A percentile compares a stretch with the other conserved stretches of the same genome.
Conservation (phyloP, 2,329 filamentous ascomycete species). For the Teratosphaeria destructans region DNA sequence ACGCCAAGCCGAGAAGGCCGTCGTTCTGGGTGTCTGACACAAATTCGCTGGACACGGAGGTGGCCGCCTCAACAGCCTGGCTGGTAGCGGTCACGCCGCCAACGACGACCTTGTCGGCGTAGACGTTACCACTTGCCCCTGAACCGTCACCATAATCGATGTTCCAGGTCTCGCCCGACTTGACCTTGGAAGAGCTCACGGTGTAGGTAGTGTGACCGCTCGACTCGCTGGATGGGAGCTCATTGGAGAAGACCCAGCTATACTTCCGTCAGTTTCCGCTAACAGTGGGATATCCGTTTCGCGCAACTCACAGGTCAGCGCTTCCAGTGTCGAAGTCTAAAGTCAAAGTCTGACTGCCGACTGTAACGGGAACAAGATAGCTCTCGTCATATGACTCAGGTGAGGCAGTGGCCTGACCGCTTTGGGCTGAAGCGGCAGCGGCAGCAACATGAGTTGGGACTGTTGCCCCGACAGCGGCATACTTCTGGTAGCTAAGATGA, state of each 20-base stretch:
- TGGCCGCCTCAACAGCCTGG: constrained; percentile 58
- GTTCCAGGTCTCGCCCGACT: constrained; percentile 45
- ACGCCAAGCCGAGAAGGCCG: constrained; percentile 51
- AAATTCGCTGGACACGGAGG: constrained; percentile 46
- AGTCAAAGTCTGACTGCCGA: constrained; percentile 54
- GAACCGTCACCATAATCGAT: constrained; percentile 56
- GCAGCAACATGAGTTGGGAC: constrained; percentile 15
- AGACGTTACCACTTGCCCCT: constrained; percentile 53
- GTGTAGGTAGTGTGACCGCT: constrained; percentile 50
- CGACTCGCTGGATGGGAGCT: constrained; percentile 41
- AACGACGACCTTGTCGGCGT: constrained; percentile 53
- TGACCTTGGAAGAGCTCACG: constrained; percentile 27
- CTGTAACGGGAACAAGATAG: constrained; percentile 45
- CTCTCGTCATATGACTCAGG: constrained; percentile 29
- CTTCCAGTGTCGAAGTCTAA: constrained; percentile 64
- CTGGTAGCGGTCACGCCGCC: constrained; percentile 47
- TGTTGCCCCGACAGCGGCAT: constrained; percentile 18
- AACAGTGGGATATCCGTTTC: background rate
- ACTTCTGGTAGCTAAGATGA: constrained; percentile 26
- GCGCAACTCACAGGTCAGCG: constrained; percentile 49
- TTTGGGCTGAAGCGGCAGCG: constrained; percentile 27
- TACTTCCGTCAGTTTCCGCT: background rate
- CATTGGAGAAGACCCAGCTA: constrained; percentile 57
- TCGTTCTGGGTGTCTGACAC: constrained; percentile 43
- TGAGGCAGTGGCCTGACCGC: constrained; percentile 29